Evolutionary conservation across 129 eudicot genomes (phyloP).

Genomic region (Rutidosis leptorrhynchoides): DNA sequence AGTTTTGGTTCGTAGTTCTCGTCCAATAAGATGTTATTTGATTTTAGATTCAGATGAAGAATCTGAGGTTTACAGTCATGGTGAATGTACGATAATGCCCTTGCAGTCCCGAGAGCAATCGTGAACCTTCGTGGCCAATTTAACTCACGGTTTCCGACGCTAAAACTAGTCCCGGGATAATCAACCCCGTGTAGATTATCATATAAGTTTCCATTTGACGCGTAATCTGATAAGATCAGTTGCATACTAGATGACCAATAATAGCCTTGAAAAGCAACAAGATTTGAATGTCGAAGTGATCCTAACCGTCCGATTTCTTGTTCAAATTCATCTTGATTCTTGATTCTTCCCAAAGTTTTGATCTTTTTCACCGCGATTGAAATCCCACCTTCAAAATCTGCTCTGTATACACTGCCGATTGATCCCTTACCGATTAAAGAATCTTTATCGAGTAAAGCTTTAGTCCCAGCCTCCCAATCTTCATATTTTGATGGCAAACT

Average conservation of each 20-base stretch:
- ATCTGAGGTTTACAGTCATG: conserved; percentile 92
- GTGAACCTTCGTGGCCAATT: conserved; percentile 77
- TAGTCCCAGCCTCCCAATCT: conserved; percentile 96
- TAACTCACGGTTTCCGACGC: conserved; percentile 53
- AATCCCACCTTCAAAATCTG: conserved; percentile 74
- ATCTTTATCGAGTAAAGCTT: conserved; percentile 88
- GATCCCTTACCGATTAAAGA: conserved; percentile 78
- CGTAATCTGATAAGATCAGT: conserved; percentile 63
- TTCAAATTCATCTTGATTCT: conserved; percentile 89
- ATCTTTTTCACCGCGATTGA: conserved; percentile 87
- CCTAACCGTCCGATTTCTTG: conserved; percentile 92
- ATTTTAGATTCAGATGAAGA: conserved; percentile 85
- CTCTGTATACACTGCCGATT: conserved; percentile 73
- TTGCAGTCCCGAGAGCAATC: conserved; percentile 77
- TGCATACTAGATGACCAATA: conserved; percentile 91
- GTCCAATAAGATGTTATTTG: conserved; percentile 74
- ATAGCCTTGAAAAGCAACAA: conserved; percentile 76
- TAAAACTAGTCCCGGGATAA: conserved; percentile 70
- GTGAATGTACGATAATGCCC: conserved; percentile 89
- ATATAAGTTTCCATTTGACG: conserved; percentile 65
- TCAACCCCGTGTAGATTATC: conserved; percentile 71
- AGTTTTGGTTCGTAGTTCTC: conserved; percentile 62
- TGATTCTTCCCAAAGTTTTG: conserved; percentile 74
- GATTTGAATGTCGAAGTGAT: conserved; percentile 67
- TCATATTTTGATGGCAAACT: conserved; percentile 84